A percentile compares a stretch with the other conserved stretches of the same genome.
phyloP scores from a whole-genome alignment of 139 green algal species.

The Chlamydomonas sp. region DNA sequence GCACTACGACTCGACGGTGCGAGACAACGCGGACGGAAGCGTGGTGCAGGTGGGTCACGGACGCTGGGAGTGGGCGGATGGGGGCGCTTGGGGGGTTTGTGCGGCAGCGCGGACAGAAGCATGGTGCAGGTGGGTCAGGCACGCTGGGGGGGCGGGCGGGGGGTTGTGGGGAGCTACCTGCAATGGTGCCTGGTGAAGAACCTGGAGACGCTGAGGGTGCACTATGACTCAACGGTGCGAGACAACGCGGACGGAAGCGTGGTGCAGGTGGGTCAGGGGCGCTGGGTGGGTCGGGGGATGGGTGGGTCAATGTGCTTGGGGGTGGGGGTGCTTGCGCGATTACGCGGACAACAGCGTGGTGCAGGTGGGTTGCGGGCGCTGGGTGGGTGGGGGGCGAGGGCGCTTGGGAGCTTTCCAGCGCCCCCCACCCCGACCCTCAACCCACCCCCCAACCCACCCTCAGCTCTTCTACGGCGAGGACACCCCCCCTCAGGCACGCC shows the following conservation, averaged over 20 bases:
- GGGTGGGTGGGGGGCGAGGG: no score
- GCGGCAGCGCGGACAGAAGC: background rate
- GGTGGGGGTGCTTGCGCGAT: background rate
- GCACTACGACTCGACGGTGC: constrained; percentile 82
- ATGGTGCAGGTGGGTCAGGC: background rate
- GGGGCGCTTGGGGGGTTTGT: no score
- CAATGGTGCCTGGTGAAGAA: constrained; percentile 90
- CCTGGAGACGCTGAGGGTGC: constrained; percentile 81
- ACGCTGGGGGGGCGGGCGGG: background rate
- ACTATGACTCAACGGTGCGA: constrained; percentile 84
- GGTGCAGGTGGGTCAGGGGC: constrained; percentile 40
- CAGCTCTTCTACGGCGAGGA: no score
- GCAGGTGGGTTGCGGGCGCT: background rate
- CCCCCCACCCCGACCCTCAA: no score
- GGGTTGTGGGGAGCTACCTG: constrained; percentile 60
- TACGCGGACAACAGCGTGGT: background rate
- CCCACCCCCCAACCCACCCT: no score
- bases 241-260: constrained; percentile 79
- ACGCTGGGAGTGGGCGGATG: background rate
- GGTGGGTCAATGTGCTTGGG: no score
- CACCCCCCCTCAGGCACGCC: no score
- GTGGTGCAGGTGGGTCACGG: constrained; percentile 53
- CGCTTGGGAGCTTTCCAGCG: no score
- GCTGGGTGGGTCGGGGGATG: background rate
- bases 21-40: constrained; percentile 77